Base-by-base conservation (phyloP, 352 stramenopile species). In the Pythium myriotylum region DNA sequence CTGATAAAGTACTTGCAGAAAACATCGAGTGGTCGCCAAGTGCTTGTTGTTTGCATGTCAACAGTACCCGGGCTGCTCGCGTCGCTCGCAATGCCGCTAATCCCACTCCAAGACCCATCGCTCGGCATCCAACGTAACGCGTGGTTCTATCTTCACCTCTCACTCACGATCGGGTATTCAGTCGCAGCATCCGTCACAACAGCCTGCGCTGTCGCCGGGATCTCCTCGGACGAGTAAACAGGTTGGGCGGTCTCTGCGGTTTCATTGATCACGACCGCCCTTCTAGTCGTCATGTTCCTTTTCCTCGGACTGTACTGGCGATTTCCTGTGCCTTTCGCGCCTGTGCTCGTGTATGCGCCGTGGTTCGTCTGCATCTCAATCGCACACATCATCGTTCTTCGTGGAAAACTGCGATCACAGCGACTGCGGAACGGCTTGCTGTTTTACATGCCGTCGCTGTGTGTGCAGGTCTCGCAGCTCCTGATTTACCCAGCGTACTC, bases 311-410 rank as follows among this genome's bases (percentile, higher is more conserved):
- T 29, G 26, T 4, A 47, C 16, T 69, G 62, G 62, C 46, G 62
- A 13, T 69, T 68, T 43, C 61, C 61, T 5, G 32, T 68, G 9
- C 61, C 61, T n/a, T 63, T 68, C 19, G 49, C 42, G 2, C 54
- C 45, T 46, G 33, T 68, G 17, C 8, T 63, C 10, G 12, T 19
- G 12, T 35, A 24, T 9, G 7, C 20, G 1, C 53, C 46, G 23
- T 62, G 37, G 37, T 1, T 62, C 7, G 1, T 68, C 2, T 62
- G 40, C 39, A n/a, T 68, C 10, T 16, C 47, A 4, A 23, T 50
- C 22, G 43, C 35, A 14, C 26, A 62, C 26, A 27, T 46, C 3
- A 6, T 68, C 53, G 53, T 68, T 9, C 53, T 68, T 0, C 27
- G 60, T 13, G 17, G 26, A 10, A 10, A 35, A 35, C 10, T 35